These are phyloP conservation scores for Annona cherimola DNA, from an alignment of 164 flowering plant species.

Conservation along the genomic window DNA sequence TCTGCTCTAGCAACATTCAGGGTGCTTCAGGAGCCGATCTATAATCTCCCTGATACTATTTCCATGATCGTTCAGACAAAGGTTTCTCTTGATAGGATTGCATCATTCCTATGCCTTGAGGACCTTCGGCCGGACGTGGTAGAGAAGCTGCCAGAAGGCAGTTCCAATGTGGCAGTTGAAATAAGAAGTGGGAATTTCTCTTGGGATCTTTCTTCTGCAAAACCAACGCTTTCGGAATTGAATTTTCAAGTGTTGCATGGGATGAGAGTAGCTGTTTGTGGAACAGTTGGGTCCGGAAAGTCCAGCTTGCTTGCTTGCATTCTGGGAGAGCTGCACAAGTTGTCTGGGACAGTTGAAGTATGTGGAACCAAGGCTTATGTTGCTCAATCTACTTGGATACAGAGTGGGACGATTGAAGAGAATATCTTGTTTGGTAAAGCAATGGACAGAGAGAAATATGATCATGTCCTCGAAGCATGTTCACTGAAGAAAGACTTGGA, in stretches of 20 bases:
- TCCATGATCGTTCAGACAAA: conserved; percentile 65
- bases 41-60: conserved; percentile 54
- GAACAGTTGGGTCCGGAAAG: conserved; percentile 60
- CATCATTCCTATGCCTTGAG: conserved; percentile 50
- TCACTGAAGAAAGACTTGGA: conserved; percentile 77
- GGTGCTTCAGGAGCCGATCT: conserved; percentile 67
- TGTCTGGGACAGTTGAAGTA: conserved; percentile 36
- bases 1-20: conserved; percentile 80
- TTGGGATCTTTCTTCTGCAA: conserved; percentile 23
- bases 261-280: conserved; percentile 55
- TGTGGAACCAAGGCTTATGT: conserved; percentile 77
- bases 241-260: conserved; percentile 36
- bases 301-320: conserved; percentile 55
- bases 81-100: conserved; percentile 66
- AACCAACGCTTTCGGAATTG: conserved; percentile 35
- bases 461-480: conserved; percentile 70
- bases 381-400: conserved; percentile 91
- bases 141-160: conserved; percentile 38
- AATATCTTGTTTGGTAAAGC: conserved; percentile 78
- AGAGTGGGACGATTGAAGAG: conserved; percentile 78
- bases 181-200: conserved; percentile 36
- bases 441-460: conserved; percentile 66
- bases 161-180: conserved; percentile 49
- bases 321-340: conserved; percentile 46
- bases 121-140: conserved; percentile 43